Base-by-base conservation (phyloP, 2,329 filamentous ascomycete species). In the Curvularia lunata region DNA sequence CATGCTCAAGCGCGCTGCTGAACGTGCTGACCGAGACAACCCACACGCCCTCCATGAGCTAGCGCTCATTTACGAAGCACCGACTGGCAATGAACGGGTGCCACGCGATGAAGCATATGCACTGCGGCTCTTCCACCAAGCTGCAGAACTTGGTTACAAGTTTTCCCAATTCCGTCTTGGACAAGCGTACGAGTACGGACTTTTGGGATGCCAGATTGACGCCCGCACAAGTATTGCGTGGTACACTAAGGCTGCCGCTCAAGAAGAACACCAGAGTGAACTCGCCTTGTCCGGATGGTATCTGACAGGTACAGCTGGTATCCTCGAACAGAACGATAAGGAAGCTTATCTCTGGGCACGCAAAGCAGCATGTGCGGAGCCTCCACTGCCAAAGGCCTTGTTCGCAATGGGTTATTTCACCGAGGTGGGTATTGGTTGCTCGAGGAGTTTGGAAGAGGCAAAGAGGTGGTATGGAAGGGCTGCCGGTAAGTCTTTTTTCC, bases 331-430 rank as follows among this genome's bases (percentile, higher is more conserved):
- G 76, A 96, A 89, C 73, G 95, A 99, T 69, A 96, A 91, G 0
- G 95, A 99, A 76, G 95, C 95, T 0, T 99, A 97, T 75, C 85
- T 99, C 2, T 99, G 95, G 95, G 94, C 95, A 10, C 84, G 94
- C 21, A 98, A 97, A 78, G 94, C 95, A 1, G 95, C 95, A 0
- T 86, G 88, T 63, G 90, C 92, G 3, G 92, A 94, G 46, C 80
- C 80, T 12, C 80, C 81, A 2, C 79, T 97, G 37, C 88, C 92
- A 7, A 99, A 98, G 81, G 95, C 95, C 0, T 91, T 98, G 79
- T 98, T 97, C 78, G 95, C 94, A 0, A 97, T 99, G 90, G 95
- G 95, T 0, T 97, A 98, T 78, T 97, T 96, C 73, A 96, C 91
- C 0, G 95, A 99, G 78, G 89, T 95, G 48, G 95, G 95, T 12